These are phyloP conservation scores for Komagataella phaffii DNA, from an alignment of 805 yeast genomes.

Conservation along the genomic window DNA sequence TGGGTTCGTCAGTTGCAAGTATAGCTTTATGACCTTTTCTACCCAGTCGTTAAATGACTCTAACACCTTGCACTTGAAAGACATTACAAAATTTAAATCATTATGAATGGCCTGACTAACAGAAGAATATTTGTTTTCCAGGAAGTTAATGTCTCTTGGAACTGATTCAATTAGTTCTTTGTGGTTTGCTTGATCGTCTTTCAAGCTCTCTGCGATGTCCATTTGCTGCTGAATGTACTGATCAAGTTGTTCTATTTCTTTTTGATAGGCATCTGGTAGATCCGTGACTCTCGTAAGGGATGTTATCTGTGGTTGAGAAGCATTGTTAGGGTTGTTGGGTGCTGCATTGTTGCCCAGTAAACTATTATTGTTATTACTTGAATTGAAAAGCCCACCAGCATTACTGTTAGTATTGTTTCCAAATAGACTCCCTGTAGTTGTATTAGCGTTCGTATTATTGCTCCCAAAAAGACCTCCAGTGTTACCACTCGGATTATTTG, in stretches of 20 bases:
- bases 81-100: constrained; percentile 31
- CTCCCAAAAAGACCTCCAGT: constrained; percentile 7
- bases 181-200: constrained; percentile 49
- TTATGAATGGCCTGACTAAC: constrained; percentile 49
- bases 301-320: constrained; percentile 36
- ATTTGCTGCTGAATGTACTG: constrained; percentile 64
- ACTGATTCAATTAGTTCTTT: constrained; percentile 51
- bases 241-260: constrained; percentile 58
- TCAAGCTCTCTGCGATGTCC: constrained; percentile 53
- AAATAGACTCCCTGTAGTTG: constrained; percentile 18
- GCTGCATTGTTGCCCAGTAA: constrained; percentile 9
- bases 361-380: constrained; percentile 1
- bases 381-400: constrained; percentile 14
- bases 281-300: constrained; percentile 69
- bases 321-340: constrained; percentile 24
- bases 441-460: constrained; percentile 4
- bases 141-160: constrained; percentile 57
- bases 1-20: constrained; percentile 20
- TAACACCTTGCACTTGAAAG: constrained; percentile 25
- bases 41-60: constrained; percentile 24
- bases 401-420: constrained; percentile 9
- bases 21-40: constrained; percentile 21
- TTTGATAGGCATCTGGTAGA: constrained; percentile 56
- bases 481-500: not conserved
- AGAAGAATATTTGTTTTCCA: constrained; percentile 46